These are phyloP conservation scores for Citrus sp. DNA, from an alignment of 345 rosid genomes.

Conservation along the genomic window DNA sequence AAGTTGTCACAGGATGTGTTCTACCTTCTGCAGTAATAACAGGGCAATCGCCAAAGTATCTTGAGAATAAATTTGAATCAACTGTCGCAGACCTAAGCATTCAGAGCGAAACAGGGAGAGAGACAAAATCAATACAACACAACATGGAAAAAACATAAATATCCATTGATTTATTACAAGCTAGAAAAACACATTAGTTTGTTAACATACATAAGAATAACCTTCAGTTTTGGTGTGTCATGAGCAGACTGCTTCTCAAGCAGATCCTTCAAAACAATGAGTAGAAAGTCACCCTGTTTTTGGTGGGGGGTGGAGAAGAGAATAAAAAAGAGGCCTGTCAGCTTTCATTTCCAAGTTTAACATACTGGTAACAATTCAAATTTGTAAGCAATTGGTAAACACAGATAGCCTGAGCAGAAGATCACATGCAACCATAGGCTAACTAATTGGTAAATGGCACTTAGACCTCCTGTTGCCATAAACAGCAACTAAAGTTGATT, in stretches of 20 bases:
- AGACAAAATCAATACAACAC: background rate
- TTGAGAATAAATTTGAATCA: constrained; percentile 76
- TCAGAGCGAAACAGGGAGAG: constrained; percentile 5
- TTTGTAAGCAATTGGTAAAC: background rate
- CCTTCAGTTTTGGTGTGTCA: constrained; percentile 53
- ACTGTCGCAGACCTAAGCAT: constrained; percentile 90
- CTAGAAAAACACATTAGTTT: constrained; percentile 8
- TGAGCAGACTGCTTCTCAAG: constrained; percentile 72
- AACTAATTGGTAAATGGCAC: background rate
- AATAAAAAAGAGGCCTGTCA: background rate
- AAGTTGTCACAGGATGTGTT: constrained; percentile 75
- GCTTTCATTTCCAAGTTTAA: background rate
- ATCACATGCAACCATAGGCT: background rate
- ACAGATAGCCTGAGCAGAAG: background rate
- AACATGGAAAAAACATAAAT: background rate
- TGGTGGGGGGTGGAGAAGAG: background rate
- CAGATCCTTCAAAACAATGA: constrained; percentile 83
- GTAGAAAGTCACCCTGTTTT: constrained; percentile 86
- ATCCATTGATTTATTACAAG: constrained; percentile 3
- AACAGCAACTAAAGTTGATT: background rate
- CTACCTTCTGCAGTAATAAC: constrained; percentile 86
- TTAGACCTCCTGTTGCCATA: background rate
- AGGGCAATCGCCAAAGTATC: constrained; percentile 86
- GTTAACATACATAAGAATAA: constrained; percentile 75
- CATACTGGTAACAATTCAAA: background rate